phyloP scores from a whole-genome alignment of 495 filamentous ascomycete species.

The Penicillium subrubescens region DNA sequence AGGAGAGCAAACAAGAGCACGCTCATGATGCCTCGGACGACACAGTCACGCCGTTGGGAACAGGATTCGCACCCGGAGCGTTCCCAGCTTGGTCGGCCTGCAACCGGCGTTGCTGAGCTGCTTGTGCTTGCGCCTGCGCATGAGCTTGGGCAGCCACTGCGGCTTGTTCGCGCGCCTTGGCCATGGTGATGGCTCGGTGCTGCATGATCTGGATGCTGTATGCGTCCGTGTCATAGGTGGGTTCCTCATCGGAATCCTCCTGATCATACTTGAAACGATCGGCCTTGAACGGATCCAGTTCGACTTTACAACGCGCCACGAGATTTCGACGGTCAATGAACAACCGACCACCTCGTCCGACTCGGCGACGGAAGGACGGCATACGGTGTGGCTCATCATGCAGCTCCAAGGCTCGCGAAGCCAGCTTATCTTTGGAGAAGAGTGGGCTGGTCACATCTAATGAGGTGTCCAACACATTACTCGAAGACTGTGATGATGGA shows the following conservation, averaged over 20 bases:
- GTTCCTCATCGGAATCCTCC: constrained; percentile 67
- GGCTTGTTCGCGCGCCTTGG: constrained; percentile 49
- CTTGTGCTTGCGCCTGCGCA: constrained; percentile 49
- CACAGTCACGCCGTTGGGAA: constrained; percentile 33
- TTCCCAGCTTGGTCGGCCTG: constrained; percentile 44
- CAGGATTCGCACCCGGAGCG: constrained; percentile 35
- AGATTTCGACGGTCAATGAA: constrained; percentile 74
- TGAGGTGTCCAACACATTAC: constrained; percentile 51
- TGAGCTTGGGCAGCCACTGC: constrained; percentile 50
- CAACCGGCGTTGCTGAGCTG: constrained; percentile 45
- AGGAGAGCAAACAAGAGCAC: neutral
- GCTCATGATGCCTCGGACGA: constrained; percentile 38
- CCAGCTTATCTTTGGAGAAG: constrained; percentile 52
- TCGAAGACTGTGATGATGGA: constrained; percentile 75
- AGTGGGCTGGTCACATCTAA: constrained; percentile 46
- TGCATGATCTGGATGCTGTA: constrained; percentile 70
- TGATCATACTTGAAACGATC: constrained; percentile 86
- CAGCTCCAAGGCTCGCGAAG: constrained; percentile 46
- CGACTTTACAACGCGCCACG: constrained; percentile 51
- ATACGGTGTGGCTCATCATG: constrained; percentile 50
- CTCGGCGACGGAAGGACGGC: constrained; percentile 66
- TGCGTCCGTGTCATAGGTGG: constrained; percentile 70
- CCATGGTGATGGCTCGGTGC: constrained; percentile 70
- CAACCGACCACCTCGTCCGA: constrained; percentile 76
- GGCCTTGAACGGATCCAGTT: constrained; percentile 53